These are phyloP conservation scores for Ophiostoma novo-ulmi DNA, from an alignment of 2,329 filamentous ascomycete genomes.

Conservation along the genomic window DNA sequence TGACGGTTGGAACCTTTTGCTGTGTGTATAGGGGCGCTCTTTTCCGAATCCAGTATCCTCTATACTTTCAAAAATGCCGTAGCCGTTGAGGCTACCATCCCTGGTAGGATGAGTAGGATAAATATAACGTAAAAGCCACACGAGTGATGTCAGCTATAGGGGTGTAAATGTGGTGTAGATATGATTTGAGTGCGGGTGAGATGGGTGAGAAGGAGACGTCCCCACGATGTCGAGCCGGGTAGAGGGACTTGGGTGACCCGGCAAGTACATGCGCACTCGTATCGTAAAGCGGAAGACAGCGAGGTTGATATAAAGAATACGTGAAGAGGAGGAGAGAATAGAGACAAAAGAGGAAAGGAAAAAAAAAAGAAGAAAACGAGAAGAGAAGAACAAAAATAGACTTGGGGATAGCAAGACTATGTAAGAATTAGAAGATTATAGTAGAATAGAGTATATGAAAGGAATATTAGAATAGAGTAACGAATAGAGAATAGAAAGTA, in stretches of 20 bases:
- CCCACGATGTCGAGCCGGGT: not conserved
- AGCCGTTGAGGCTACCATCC: conserved; percentile 4
- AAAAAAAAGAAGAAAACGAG: not conserved
- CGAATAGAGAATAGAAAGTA: not conserved
- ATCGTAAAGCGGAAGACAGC: not conserved
- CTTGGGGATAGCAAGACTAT: not conserved
- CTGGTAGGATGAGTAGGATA: not conserved
- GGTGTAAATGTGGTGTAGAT: not conserved
- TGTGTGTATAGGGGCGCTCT: not conserved
- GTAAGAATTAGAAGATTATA: conserved; percentile 8
- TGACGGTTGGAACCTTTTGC: not conserved
- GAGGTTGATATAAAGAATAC: not conserved
- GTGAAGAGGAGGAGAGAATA: not conserved
- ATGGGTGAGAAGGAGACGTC: not conserved
- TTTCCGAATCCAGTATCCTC: not conserved
- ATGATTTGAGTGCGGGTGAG: not conserved
- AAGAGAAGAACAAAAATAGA: conserved; percentile 4
- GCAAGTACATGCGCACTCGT: not conserved
- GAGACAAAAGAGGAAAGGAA: not conserved
- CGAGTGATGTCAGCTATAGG: not conserved
- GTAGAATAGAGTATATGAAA: not conserved
- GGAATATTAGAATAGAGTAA: not conserved
- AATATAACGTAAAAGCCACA: not conserved
- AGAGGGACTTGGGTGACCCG: not conserved
- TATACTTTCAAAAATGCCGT: not conserved